Conservation (phyloP, 768 basidiomycete genomes). For the Tylopilus sp. region DNA sequence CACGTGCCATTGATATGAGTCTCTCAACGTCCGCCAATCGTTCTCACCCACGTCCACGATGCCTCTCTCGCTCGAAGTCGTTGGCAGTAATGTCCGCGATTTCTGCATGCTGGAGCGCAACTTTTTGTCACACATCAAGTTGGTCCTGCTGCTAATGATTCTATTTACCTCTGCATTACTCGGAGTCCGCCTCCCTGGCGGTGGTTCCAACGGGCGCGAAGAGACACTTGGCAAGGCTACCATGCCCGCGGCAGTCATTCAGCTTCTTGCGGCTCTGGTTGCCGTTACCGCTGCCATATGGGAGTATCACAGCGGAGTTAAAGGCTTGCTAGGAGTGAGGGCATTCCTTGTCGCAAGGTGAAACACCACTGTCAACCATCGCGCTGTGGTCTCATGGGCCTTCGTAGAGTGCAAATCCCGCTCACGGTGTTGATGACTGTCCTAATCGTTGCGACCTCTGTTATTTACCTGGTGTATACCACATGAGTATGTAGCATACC, state of each 20-base stretch:
- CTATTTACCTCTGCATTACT: slow-evolving; percentile 64
- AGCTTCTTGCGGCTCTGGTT: slow-evolving; percentile 50
- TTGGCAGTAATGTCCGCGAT: slow-evolving; percentile 65
- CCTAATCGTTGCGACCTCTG: slow-evolving; percentile 49
- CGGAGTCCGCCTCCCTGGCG: slow-evolving; percentile 52
- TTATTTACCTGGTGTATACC: slow-evolving; percentile 43
- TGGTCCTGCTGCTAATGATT: slow-evolving; percentile 61
- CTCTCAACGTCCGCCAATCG: not conserved
- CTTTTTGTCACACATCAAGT: slow-evolving; percentile 62
- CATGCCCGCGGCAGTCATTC: slow-evolving; percentile 50
- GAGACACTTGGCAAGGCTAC: slow-evolving; percentile 29
- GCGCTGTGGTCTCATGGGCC: not conserved
- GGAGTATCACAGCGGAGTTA: slow-evolving; percentile 61
- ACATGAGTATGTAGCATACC: slow-evolving; percentile 2
- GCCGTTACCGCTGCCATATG: slow-evolving; percentile 57
- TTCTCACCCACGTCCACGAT: not conserved
- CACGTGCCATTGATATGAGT: slow-evolving; percentile 13
- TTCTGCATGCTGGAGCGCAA: slow-evolving; percentile 80
- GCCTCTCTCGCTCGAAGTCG: slow-evolving; percentile 38
- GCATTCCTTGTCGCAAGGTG: slow-evolving; percentile 62
- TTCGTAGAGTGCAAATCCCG: slow-evolving; percentile 46
- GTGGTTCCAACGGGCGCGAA: slow-evolving; percentile 18
- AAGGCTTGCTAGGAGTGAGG: slow-evolving; percentile 53
- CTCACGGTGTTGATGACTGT: slow-evolving; percentile 48
- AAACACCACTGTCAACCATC: slow-evolving; percentile 21